These are phyloP conservation scores for Neurospora sp. DNA, from an alignment of 2,329 filamentous ascomycete genomes.

Conservation along the genomic window DNA sequence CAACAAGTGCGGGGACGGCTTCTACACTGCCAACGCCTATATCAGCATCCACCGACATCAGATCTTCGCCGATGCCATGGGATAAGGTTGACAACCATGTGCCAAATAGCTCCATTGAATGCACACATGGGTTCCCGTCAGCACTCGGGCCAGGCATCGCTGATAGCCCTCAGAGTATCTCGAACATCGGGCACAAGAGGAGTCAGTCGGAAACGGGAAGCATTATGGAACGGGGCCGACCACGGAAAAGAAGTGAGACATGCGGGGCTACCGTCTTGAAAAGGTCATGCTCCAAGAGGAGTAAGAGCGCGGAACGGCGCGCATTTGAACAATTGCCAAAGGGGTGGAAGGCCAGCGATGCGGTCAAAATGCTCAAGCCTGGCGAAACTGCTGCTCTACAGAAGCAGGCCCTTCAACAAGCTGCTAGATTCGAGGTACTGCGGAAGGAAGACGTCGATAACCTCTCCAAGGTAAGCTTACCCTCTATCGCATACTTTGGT, in stretches of 20 bases:
- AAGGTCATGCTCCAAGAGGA: conserved; percentile 32
- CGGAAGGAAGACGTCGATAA: conserved; percentile 50
- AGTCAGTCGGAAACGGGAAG: conserved; percentile 47
- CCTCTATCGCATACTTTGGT: not conserved
- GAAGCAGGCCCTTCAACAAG: conserved; percentile 52
- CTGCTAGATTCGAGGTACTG: conserved; percentile 55
- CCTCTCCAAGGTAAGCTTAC: conserved; percentile 46
- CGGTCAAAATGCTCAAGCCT: conserved; percentile 33
- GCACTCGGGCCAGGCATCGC: conserved; percentile 22
- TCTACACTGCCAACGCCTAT: conserved; percentile 37
- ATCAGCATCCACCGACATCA: conserved; percentile 37
- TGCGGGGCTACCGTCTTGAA: conserved; percentile 26
- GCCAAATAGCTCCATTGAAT: conserved; percentile 21
- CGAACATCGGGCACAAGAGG: conserved; percentile 34
- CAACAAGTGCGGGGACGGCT: conserved; percentile 24
- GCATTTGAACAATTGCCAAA: conserved; percentile 52
- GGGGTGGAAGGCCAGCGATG: conserved; percentile 46
- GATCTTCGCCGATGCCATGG: conserved; percentile 35
- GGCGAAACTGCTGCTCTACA: conserved; percentile 42
- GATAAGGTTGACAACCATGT: conserved; percentile 23
- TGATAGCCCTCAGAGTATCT: conserved; percentile 18
- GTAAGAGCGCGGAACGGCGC: conserved; percentile 40
- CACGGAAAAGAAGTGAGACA: conserved; percentile 41
- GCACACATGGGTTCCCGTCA: conserved; percentile 16
- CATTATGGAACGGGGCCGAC: conserved; percentile 53